Conservation (phyloP, 768 basidiomycete genomes). For the Leucocoprinus leucothites region DNA sequence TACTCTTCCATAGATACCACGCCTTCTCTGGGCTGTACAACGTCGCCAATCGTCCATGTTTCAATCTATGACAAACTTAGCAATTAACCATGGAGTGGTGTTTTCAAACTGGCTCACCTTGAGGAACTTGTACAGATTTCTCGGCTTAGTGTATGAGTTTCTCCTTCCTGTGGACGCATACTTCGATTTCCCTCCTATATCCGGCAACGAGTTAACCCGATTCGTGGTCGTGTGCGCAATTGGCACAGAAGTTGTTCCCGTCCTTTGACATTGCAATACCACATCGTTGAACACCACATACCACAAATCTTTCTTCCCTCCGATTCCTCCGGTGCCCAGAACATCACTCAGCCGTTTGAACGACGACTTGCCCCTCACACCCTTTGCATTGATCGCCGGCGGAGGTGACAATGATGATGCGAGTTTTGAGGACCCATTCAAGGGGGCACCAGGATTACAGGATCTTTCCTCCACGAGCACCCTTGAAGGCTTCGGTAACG, state of each 20-base stretch:
- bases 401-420: constrained; percentile 32
- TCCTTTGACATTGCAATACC: constrained; percentile 85
- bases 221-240: constrained; percentile 65
- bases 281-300: constrained; percentile 96
- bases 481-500: constrained; percentile 85
- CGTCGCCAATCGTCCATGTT: constrained; percentile 81
- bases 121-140: constrained; percentile 92
- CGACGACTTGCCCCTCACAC: constrained; percentile 78
- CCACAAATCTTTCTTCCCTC: constrained; percentile 87
- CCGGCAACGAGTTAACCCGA: constrained; percentile 77
- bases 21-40: constrained; percentile 71
- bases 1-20: constrained; percentile 92
- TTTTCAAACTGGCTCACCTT: constrained; percentile 51
- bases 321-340: constrained; percentile 57
- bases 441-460: constrained; percentile 34
- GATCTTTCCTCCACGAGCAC: constrained; percentile 81
- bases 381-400: constrained; percentile 46
- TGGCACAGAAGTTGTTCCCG: constrained; percentile 84
- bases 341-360: constrained; percentile 90
- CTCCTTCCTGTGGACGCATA: constrained; percentile 80
- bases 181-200: constrained; percentile 78
- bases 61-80: constrained; percentile 55
- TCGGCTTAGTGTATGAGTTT: constrained; percentile 72
- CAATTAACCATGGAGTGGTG: not conserved
- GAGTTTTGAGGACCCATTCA: constrained; percentile 29